Evolutionary conservation across 148 eudicot genomes (phyloP), one percentile per base, ranked within the genome.

Genomic region (Simmondsia chinensis): DNA sequence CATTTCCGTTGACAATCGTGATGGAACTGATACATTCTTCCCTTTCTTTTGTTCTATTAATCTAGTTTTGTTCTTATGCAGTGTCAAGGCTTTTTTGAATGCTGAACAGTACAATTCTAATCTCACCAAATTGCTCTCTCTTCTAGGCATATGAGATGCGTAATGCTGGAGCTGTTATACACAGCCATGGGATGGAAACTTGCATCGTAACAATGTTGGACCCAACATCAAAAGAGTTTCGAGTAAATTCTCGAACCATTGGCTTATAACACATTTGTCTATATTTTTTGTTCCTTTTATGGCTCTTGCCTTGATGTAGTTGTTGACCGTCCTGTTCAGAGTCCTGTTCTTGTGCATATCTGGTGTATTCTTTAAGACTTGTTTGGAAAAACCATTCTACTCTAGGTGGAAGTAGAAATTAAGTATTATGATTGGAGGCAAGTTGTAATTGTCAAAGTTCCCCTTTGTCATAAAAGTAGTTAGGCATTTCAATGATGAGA

Each of bases 181-280:
- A 91, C 66, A 91, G 97, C 48, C 97, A 91, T 61, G 97, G 97
- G 23, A 82, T 85, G 83, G 97, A 91, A 69, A 82, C 88, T 46
- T 91, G 97, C 57, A 51, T 91, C 1, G 95, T 76, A 28, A 85
- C 97, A 37, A 85, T 91, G 97, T 63, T 91, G 59, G 64, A 91
- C 46, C 97, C 95, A 21, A 49, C 61, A 33, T 54, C 86, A 15
- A 91, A 85, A 74, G 97, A 91, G 61, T 85, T 91, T 38, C 77
- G 94, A 49, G 95, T 85, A 69, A 70, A 54, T 48, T 57, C 7
- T 44, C 54, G 16, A 21, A 32, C 9, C 13, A 20, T 40, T 31
- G 32, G 39, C 42, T 14, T 43, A 6, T 41, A 21, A 21, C 6
- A 23, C 10, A 10, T 21, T 4, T 20, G 6, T 49, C 28, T 34